These are phyloP conservation scores for Candida vartiovaarae DNA, from an alignment of 805 yeast genomes.

Conservation along the genomic window DNA sequence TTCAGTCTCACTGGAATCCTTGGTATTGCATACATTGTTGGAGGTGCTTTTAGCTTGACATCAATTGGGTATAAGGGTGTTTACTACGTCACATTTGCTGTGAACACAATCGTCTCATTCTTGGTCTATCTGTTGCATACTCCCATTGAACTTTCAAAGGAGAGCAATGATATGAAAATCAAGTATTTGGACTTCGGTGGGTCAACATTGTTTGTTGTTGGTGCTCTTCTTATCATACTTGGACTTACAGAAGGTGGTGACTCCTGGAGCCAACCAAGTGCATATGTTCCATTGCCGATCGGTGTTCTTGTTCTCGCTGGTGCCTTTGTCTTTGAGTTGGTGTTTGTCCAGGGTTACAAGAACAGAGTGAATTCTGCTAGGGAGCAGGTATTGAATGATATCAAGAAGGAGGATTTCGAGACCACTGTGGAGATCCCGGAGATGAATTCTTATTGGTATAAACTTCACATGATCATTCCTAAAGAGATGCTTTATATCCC, in stretches of 20 bases:
- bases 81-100: slow-evolving; percentile 32
- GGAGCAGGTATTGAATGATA: neutral
- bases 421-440: neutral
- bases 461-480: slow-evolving; percentile 24
- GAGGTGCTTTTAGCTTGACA: slow-evolving; percentile 37
- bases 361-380: slow-evolving; percentile 2
- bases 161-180: slow-evolving; percentile 11
- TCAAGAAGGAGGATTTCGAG: neutral
- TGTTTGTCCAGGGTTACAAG: slow-evolving; percentile 14
- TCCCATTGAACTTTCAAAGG: slow-evolving; percentile 24
- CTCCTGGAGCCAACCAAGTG: slow-evolving; percentile 33
- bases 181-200: slow-evolving; percentile 32
- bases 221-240: slow-evolving; percentile 30
- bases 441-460: neutral
- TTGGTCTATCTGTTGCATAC: slow-evolving; percentile 25
- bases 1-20: slow-evolving; percentile 24
- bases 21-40: slow-evolving; percentile 35
- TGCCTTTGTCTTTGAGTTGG: slow-evolving; percentile 27
- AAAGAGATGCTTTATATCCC: slow-evolving; percentile 21
- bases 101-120: slow-evolving; percentile 16
- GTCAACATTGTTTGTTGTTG: slow-evolving; percentile 26
- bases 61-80: slow-evolving; percentile 33
- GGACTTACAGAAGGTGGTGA: slow-evolving; percentile 42
- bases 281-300: slow-evolving; percentile 34
- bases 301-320: slow-evolving; percentile 28